phyloP scores from a whole-genome alignment of 345 rosid genomes.

The Corchorus olitorius region DNA sequence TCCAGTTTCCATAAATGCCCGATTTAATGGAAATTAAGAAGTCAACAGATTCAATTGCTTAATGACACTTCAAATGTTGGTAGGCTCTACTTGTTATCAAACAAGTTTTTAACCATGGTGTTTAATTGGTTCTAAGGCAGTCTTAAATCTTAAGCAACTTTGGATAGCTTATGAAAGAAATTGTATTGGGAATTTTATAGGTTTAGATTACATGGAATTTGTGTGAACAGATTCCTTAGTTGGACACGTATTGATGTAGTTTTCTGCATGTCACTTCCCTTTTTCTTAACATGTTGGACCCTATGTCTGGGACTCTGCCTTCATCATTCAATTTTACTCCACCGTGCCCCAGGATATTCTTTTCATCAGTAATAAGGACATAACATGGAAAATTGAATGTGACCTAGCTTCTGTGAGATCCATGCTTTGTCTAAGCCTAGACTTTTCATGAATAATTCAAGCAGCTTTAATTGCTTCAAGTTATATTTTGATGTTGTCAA shows the following conservation, averaged over 20 bases:
- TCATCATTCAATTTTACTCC: slow-evolving; percentile 2
- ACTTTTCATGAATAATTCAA: slow-evolving; percentile 1
- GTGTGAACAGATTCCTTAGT: not conserved
- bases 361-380: slow-evolving; percentile 1
- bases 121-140: too few relatives aligned
- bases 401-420: not conserved
- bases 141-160: too few relatives aligned
- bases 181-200: not conserved
- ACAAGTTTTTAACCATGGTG: not conserved
- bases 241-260: not conserved
- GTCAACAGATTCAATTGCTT: not conserved
- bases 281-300: not conserved
- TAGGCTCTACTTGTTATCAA: not conserved
- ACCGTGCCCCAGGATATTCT: not conserved
- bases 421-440: slow-evolving; percentile 3
- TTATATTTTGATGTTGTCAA: not conserved
- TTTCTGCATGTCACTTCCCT: not conserved
- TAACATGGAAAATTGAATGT: slow-evolving; percentile 8
- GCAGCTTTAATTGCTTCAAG: not conserved
- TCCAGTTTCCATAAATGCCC: not conserved
- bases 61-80: not conserved
- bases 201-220: not conserved
- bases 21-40: not conserved
- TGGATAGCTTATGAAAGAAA: not conserved
- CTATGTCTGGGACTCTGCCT: not conserved